Base-by-base conservation (phyloP, 2,329 filamentous ascomycete genomes). In the Pyricularia sp. region DNA sequence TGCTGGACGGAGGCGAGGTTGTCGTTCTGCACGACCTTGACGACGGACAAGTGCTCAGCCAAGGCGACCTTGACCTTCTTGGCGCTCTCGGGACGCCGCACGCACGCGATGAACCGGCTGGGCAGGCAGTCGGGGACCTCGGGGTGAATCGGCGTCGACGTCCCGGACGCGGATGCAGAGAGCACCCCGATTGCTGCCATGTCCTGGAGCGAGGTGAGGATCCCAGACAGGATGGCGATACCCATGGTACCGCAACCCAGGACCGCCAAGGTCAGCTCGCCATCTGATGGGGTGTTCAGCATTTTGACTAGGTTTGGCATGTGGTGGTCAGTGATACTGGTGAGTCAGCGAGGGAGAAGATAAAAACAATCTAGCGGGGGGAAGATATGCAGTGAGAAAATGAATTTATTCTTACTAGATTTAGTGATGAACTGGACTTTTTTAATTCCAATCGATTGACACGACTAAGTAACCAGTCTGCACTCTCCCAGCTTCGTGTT, bases 221-320 rank as follows among this genome's bases (percentile, higher is more conserved):
- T 90, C 72, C 92, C 93, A 68, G 86, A 89, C 69, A 96, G 86
- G 73, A 97, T 94, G 69, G 92, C 92, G 70, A 92, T 92, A 70
- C 93, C 93, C 88, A 97, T 92, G 68, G 89, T 94, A 72, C 92
- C 92, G 79, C 92, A 95, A 74, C 93, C 93, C 70, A 97, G 84
- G 71, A 95, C 87, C 71, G 92, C 87, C 81, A 96, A 84, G 72
- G 91, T 94, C 72, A 93, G 85, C 73, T 68, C 67, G 33, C 20
- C n/a, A 25, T 59, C 55, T 36, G 66, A 23, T 28, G 59, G 12
- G 5, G 66, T 68, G 31, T 68, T 58, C 3, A 33, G 31, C 67
- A 68, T 68, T 17, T 50, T 64, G 55, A 26, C 12, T 61, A 31
- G 7, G 12, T 20, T 14, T 14, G 28, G 14, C 20, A 61, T 2